Evolutionary conservation across 805 yeast species (phyloP).

Genomic region (Yamadazyma akitaensis): DNA sequence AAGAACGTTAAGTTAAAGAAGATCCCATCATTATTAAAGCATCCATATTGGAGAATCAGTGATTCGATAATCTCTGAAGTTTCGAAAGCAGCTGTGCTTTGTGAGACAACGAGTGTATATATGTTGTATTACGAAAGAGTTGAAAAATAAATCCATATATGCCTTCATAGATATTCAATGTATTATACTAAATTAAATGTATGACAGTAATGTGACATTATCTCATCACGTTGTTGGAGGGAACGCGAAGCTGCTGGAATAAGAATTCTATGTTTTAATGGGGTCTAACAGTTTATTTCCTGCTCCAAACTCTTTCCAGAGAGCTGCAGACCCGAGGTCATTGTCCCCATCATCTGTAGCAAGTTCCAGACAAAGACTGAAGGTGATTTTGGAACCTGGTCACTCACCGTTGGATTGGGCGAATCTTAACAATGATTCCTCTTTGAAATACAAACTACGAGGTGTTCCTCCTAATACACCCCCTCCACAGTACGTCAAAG

Average conservation of each 20-base stretch:
- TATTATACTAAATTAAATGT: neutral
- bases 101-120: slow-evolving; percentile 75
- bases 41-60: slow-evolving; percentile 83
- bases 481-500: slow-evolving; percentile 47
- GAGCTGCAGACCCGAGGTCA: slow-evolving; percentile 19
- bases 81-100: slow-evolving; percentile 52
- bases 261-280: neutral
- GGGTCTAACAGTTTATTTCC: slow-evolving; percentile 21
- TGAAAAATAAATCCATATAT: slow-evolving; percentile 22
- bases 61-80: slow-evolving; percentile 71
- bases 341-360: slow-evolving; percentile 8
- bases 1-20: slow-evolving; percentile 44
- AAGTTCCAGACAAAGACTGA: slow-evolving; percentile 24
- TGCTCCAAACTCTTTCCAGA: slow-evolving; percentile 35
- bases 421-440: slow-evolving; percentile 38
- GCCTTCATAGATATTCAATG: slow-evolving; percentile 8
- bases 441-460: slow-evolving; percentile 47
- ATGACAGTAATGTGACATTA: neutral
- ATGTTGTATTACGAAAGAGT: slow-evolving; percentile 76
- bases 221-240: neutral
- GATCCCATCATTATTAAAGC: slow-evolving; percentile 50
- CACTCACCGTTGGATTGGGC: slow-evolving; percentile 92
- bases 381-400: slow-evolving; percentile 70
- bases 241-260: too few relatives aligned
- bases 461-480: slow-evolving; percentile 51